A percentile compares a stretch with the other conserved stretches of the same genome.
Evolutionary conservation across 129 eudicot genomes (phyloP).

Genomic region (Artemisia tridentata): DNA sequence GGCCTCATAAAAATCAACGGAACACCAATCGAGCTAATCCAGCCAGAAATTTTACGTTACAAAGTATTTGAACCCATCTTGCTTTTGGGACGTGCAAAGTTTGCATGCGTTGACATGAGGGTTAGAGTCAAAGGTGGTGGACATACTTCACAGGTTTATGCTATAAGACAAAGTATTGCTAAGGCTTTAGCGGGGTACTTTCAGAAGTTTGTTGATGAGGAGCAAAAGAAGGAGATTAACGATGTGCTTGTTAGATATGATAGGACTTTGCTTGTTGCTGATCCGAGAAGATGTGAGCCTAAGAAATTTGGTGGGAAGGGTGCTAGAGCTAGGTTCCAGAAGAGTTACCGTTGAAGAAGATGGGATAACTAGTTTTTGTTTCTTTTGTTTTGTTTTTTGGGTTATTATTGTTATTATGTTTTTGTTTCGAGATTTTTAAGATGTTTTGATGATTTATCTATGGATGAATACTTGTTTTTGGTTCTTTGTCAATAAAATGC

Average conservation of each 20-base stretch:
- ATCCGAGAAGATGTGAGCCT: conserved; percentile 44
- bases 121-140: conserved; percentile 44
- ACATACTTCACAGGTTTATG: conserved; percentile 41
- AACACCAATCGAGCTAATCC: conserved; percentile 35
- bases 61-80: conserved; percentile 40
- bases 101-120: conserved; percentile 43
- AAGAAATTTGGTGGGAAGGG: conserved; percentile 41
- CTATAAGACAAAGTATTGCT: conserved; percentile 36
- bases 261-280: conserved; percentile 48
- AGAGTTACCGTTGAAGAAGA: conserved; percentile 34
- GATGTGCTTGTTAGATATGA: conserved; percentile 80
- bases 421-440: neutral
- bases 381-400: neutral
- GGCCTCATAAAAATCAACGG: conserved; percentile 41
- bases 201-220: conserved; percentile 79
- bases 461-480: neutral
- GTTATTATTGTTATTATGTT: conserved; percentile 4
- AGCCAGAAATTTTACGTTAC: conserved; percentile 42
- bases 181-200: conserved; percentile 35
- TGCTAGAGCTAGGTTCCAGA: conserved; percentile 44
- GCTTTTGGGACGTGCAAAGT: conserved; percentile 34
- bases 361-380: too few relatives aligned
- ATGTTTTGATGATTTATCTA: too few relatives aligned
- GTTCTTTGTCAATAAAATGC: neutral
- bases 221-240: conserved; percentile 77